Percentiles rank a stretch among this genome's conserved stretches.
Conservation (phyloP, 129 eudicot species). For the Chrysanthemum lavandulifolium region DNA sequence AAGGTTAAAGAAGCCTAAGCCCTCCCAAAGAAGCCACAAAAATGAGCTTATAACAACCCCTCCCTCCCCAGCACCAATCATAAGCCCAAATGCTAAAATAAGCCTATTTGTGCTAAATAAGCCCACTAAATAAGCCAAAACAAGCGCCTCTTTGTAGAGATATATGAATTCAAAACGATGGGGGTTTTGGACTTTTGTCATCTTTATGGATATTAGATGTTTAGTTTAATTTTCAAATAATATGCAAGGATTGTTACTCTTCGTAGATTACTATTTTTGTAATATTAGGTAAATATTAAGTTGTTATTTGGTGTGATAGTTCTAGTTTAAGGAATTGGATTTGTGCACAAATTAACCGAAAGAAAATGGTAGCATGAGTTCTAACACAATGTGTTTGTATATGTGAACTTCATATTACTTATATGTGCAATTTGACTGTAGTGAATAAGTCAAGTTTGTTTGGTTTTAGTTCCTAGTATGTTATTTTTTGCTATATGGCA, state of each 20-base stretch:
- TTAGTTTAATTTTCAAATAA: no score
- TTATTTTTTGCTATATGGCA: background rate
- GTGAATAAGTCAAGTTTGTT: slow-evolving; percentile 6
- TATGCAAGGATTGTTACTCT: background rate
- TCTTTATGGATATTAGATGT: background rate
- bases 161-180: no score
- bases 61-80: no score
- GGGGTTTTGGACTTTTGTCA: background rate
- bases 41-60: no score
- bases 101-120: no score
- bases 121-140: no score
- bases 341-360: no score
- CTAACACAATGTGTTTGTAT: background rate
- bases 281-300: background rate
- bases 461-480: slow-evolving; percentile 10
- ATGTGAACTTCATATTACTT: background rate
- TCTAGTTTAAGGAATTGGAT: background rate
- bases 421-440: background rate
- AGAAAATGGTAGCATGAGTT: no score
- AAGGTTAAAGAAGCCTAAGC: no score
- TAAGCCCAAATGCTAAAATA: no score
- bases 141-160: no score
- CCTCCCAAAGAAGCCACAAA: no score
- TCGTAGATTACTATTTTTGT: background rate
- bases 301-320: background rate